Percentiles rank a stretch among this genome's conserved stretches.
phyloP scores from a whole-genome alignment of 768 basidiomycete genomes.

The Phaffia australis region DNA sequence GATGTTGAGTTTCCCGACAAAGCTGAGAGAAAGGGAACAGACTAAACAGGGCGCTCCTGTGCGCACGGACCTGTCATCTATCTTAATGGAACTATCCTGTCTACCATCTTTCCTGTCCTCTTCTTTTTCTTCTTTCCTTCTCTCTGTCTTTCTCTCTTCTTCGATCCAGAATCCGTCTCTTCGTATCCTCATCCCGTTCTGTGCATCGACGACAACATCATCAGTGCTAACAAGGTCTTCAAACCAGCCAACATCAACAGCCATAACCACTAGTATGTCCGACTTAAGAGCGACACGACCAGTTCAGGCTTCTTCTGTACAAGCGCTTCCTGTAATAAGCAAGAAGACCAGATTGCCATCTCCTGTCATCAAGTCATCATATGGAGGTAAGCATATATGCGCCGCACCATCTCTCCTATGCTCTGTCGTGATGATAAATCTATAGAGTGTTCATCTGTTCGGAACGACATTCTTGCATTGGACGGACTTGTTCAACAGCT shows the following conservation, averaged over 20 bases:
- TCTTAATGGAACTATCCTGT: not conserved
- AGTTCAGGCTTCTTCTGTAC: not conserved
- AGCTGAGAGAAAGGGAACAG: too few species aligned
- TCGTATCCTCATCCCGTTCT: too few species aligned
- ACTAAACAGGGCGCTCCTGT: too few species aligned
- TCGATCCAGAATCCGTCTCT: not conserved
- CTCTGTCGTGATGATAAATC: too few species aligned
- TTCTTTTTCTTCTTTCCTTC: not conserved
- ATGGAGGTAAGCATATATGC: slow-evolving; percentile 7
- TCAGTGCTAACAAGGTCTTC: not conserved
- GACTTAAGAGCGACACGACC: too few species aligned
- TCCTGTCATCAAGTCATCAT: slow-evolving; percentile 15
- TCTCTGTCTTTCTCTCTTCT: not conserved
- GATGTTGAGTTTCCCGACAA: too few species aligned
- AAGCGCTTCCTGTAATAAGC: slow-evolving; percentile 1
- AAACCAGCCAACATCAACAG: not conserved
- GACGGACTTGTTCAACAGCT: not conserved
- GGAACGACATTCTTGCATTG: too few species aligned
- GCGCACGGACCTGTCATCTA: slow-evolving; percentile 5
- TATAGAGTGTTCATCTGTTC: too few species aligned
- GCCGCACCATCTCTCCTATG: not conserved
- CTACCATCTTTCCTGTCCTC: not conserved
- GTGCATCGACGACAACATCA: not conserved
- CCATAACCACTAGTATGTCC: too few species aligned
- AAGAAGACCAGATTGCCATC: slow-evolving; percentile 2